A percentile compares a stretch with the other conserved stretches of the same genome.
Conservation (phyloP, 306 rosid species). For the Morella rubra region DNA sequence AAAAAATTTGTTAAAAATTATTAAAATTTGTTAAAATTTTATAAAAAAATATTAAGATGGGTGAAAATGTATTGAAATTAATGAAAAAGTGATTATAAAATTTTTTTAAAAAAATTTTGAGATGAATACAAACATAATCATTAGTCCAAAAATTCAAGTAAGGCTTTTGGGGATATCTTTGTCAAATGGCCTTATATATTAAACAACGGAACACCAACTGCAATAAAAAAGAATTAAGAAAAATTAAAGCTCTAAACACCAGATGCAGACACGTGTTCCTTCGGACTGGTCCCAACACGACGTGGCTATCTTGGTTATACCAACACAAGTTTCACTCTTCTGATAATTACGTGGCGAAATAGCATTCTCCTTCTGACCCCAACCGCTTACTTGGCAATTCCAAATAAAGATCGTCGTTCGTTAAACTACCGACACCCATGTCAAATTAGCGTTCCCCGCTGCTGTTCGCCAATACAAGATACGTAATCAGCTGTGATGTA, state of each 20-base stretch:
- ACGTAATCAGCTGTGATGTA: neutral
- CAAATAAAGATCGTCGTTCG: neutral
- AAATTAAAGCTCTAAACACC: neutral
- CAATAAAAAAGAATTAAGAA: no score
- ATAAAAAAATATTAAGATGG: no score
- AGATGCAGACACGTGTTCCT: constrained; percentile 3
- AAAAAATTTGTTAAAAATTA: no score
- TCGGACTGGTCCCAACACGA: neutral
- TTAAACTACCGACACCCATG: neutral
- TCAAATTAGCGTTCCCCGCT: neutral
- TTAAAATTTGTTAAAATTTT: no score
- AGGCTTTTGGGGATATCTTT: no score
- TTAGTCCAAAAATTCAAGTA: no score
- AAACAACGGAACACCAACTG: no score
- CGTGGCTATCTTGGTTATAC: constrained; percentile 10
- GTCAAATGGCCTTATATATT: no score
- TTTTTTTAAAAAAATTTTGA: no score
- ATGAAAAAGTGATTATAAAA: no score
- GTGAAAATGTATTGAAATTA: no score
- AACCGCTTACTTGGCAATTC: neutral
- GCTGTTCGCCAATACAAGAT: neutral
- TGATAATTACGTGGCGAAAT: neutral
- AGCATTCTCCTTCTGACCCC: neutral
- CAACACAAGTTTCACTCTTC: neutral
- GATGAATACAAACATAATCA: no score